phyloP scores from a whole-genome alignment of 306 rosid species.

The Inga leiocalycina region DNA sequence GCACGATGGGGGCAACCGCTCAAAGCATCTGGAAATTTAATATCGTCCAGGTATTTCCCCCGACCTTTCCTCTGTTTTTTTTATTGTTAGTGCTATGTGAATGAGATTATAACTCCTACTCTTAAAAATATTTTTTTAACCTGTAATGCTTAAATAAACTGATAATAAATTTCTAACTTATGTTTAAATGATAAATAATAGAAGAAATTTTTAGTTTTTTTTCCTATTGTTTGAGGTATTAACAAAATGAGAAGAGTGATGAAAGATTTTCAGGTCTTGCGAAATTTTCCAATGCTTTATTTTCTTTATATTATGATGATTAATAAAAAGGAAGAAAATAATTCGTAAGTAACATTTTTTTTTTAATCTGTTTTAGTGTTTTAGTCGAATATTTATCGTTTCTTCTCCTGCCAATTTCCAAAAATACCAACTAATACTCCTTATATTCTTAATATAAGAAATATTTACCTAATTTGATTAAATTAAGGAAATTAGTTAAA shows the following conservation, averaged over 20 bases:
- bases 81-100: too few species aligned
- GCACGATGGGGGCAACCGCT: constrained; percentile 80
- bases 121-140: neutral
- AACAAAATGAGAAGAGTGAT: neutral
- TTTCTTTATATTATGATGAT: neutral
- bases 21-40: constrained; percentile 68
- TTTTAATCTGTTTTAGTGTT: neutral
- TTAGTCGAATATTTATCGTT: neutral
- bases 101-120: too few species aligned
- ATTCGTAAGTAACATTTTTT: neutral
- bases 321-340: neutral
- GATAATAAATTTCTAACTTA: neutral
- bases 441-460: too few species aligned
- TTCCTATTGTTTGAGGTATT: neutral
- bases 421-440: neutral
- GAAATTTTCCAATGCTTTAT: neutral
- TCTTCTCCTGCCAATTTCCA: neutral
- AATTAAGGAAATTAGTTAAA: too few species aligned
- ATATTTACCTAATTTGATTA: too few species aligned
- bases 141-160: neutral
- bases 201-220: neutral
- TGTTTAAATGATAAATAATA: neutral
- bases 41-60: constrained; percentile 49
- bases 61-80: neutral
- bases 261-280: neutral